Conservation (phyloP, 169 alveolate genomes). For the Toxoplasma gondii region DNA sequence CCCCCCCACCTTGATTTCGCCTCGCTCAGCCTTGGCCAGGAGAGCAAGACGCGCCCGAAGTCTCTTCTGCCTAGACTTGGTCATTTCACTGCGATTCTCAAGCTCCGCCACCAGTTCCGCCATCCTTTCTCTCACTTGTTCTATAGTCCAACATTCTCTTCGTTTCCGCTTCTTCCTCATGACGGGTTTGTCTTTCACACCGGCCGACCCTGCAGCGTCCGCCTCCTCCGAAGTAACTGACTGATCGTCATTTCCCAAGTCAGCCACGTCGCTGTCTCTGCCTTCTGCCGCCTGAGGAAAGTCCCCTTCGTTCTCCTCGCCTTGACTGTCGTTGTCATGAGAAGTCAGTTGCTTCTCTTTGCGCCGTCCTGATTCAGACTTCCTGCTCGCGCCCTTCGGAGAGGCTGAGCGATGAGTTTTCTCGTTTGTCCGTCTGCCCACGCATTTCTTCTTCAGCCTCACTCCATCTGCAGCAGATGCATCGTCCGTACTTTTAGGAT, state of each 20-base stretch:
- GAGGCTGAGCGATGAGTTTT: no score
- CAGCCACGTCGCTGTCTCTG: background rate
- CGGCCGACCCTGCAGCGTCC: background rate
- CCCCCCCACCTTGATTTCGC: slow-evolving; percentile 24
- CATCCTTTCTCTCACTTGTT: background rate
- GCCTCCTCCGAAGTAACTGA: background rate
- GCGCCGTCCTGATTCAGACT: no score
- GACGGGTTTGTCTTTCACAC: background rate
- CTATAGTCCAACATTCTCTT: slow-evolving; percentile 9
- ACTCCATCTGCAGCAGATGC: background rate
- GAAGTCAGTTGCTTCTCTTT: no score
- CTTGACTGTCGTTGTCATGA: no score
- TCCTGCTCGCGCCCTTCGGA: no score
- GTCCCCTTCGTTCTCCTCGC: no score
- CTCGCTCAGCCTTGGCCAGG: slow-evolving; percentile 40
- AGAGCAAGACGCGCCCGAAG: background rate
- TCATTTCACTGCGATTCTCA: background rate
- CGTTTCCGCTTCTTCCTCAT: slow-evolving; percentile 19
- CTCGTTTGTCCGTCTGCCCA: background rate
- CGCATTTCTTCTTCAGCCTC: background rate
- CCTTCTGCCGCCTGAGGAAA: no score
- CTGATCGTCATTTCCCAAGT: no score
- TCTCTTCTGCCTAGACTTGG: slow-evolving; percentile 3
- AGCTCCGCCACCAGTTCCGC: slow-evolving; percentile 10
- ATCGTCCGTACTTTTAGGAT: background rate